Conservation (phyloP, 257 asterid species). For the Nicotiana sylvestris region DNA sequence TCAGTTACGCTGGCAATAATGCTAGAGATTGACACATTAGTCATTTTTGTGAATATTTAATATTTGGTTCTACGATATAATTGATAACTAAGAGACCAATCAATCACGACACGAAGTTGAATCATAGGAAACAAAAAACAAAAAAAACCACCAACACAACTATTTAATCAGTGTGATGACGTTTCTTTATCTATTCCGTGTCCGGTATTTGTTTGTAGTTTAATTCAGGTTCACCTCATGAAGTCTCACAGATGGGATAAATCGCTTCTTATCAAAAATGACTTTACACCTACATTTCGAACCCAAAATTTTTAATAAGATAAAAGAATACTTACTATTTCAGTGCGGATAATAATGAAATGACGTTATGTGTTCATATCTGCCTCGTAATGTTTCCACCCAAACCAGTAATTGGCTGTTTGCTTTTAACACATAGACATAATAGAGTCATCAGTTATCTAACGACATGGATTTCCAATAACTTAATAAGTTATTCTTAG, state of each 20-base stretch:
- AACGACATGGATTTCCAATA: background rate
- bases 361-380: background rate
- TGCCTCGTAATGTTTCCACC: background rate
- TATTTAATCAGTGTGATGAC: background rate
- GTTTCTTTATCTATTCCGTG: too few relatives aligned
- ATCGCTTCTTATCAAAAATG: too few relatives aligned
- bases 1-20: background rate
- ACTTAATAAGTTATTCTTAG: background rate
- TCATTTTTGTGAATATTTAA: background rate
- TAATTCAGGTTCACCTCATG: too few relatives aligned
- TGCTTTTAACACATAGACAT: background rate
- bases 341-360: background rate
- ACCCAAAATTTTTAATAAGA: too few relatives aligned
- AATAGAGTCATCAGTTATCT: background rate
- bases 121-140: background rate
- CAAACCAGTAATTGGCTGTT: background rate
- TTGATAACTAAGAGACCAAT: background rate
- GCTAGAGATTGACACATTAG: background rate
- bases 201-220: too few relatives aligned
- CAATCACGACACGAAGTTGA: background rate
- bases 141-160: background rate
- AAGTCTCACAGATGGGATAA: too few relatives aligned
- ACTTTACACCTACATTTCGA: fast-evolving
- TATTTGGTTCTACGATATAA: background rate
- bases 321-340: too few relatives aligned